Conservation (phyloP, 2,329 filamentous ascomycete genomes). For the Monascus ruber region DNA sequence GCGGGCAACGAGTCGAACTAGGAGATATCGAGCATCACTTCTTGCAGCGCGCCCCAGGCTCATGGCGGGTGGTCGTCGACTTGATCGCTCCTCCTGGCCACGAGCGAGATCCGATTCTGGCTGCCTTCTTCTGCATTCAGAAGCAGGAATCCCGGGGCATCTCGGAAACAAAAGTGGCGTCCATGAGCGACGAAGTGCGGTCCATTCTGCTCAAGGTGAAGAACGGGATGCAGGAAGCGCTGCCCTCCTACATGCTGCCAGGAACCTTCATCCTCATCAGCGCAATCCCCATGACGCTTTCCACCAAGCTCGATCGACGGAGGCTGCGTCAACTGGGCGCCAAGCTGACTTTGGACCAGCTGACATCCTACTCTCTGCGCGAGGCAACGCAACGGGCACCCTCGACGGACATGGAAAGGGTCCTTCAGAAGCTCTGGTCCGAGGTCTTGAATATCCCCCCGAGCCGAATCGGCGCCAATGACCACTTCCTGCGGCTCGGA, state of each 20-base stretch:
- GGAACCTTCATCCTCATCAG: constrained; percentile 8
- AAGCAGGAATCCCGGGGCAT: not conserved
- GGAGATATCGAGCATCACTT: constrained; percentile 31
- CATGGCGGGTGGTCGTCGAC: constrained; percentile 1
- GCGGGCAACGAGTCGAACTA: constrained; percentile 50
- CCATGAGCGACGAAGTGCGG: not conserved
- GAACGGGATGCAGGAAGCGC: constrained; percentile 3
- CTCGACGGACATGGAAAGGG: too few relatives aligned
- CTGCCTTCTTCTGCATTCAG: not conserved
- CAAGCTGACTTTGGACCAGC: too few relatives aligned
- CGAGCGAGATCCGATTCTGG: constrained; percentile 1
- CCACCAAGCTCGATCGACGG: constrained; percentile 8
- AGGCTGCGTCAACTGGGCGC: too few relatives aligned
- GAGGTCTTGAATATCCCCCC: too few relatives aligned
- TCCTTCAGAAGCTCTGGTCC: too few relatives aligned
- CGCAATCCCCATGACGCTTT: constrained; percentile 7
- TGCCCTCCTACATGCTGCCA: constrained; percentile 14
- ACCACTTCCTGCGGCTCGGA: too few relatives aligned
- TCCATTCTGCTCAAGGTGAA: constrained; percentile 2
- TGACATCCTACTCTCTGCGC: too few relatives aligned
- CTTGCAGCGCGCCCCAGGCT: constrained; percentile 8
- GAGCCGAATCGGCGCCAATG: too few relatives aligned
- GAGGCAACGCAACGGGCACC: too few relatives aligned
- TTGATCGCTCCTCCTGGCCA: constrained; percentile 1
- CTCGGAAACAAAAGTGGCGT: not conserved